Conservation (phyloP, 2,329 filamentous ascomycete genomes). For the Arthrocladium fulminans region DNA sequence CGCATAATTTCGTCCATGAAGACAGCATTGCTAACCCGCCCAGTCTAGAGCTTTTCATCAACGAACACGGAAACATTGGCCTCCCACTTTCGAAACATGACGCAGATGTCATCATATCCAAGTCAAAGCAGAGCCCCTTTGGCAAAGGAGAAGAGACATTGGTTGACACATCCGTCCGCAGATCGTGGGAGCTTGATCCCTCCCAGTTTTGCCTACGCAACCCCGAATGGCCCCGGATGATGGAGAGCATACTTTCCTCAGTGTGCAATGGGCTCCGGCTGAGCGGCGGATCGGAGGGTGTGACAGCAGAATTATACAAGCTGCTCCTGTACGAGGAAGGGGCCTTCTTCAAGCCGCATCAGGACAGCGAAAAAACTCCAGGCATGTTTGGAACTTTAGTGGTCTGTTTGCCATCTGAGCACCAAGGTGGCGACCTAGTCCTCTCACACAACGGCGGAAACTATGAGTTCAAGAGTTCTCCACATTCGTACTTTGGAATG, state of each 20-base stretch:
- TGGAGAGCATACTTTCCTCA: not conserved
- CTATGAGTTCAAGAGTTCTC: not conserved
- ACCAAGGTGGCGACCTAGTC: not conserved
- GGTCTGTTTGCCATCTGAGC: not conserved
- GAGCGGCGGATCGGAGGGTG: not conserved
- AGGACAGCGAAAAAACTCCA: not conserved
- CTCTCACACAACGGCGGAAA: slow-evolving; percentile 20
- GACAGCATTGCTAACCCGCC: no score
- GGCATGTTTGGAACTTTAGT: not conserved
- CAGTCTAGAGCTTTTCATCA: no score
- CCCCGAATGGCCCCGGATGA: not conserved
- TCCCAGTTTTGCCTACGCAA: not conserved
- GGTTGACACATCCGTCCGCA: no score
- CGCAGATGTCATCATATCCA: not conserved
- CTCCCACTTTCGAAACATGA: not conserved
- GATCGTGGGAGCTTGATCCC: not conserved
- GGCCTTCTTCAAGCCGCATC: not conserved
- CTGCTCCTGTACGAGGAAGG: not conserved
- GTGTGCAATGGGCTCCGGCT: not conserved
- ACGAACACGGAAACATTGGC: not conserved
- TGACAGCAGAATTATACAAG: not conserved
- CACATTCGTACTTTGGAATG: not conserved
- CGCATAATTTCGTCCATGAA: no score
- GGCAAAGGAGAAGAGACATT: not conserved
- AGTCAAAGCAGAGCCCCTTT: not conserved